These are phyloP conservation scores for Opeltia flavorubescens DNA, from an alignment of 495 filamentous ascomycete genomes.

Conservation along the genomic window DNA sequence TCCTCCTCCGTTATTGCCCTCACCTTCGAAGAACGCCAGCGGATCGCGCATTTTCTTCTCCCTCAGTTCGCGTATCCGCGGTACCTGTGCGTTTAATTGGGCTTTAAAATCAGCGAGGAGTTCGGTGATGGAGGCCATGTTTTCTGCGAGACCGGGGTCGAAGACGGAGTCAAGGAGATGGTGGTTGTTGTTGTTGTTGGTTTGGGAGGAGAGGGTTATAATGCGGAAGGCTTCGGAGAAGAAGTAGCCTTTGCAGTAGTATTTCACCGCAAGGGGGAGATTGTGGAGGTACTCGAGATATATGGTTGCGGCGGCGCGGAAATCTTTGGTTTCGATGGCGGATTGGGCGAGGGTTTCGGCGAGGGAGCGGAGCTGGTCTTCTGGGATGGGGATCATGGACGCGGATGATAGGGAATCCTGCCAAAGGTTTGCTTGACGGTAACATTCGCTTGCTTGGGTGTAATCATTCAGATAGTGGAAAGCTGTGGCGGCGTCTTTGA, in stretches of 20 bases:
- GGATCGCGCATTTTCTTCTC: slow-evolving; percentile 70
- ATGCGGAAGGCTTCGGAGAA: slow-evolving; percentile 76
- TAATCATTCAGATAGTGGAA: slow-evolving; percentile 77
- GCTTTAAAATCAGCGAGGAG: slow-evolving; percentile 80
- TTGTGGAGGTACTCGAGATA: slow-evolving; percentile 68
- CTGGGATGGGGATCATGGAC: slow-evolving; percentile 45
- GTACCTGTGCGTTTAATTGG: slow-evolving; percentile 72
- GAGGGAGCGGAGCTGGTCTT: slow-evolving; percentile 44
- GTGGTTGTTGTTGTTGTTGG: too few relatives aligned
- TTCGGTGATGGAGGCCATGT: slow-evolving; percentile 65
- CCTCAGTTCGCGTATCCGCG: slow-evolving; percentile 68
- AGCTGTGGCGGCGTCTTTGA: slow-evolving; percentile 73
- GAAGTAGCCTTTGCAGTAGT: slow-evolving; percentile 69
- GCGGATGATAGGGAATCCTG: slow-evolving; percentile 73
- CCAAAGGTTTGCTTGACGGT: slow-evolving; percentile 74
- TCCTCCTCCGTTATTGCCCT: slow-evolving; percentile 29
- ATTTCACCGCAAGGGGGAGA: slow-evolving; percentile 45
- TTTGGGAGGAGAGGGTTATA: slow-evolving; percentile 34
- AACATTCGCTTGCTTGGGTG: slow-evolving; percentile 57
- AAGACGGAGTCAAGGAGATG: slow-evolving; percentile 44
- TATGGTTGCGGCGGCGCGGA: slow-evolving; percentile 61
- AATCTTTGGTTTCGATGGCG: slow-evolving; percentile 69
- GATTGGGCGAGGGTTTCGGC: slow-evolving; percentile 53
- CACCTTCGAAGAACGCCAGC: slow-evolving; percentile 60
- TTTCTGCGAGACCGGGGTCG: slow-evolving; percentile 65